phyloP scores from a whole-genome alignment of 1,284 basidiomycete genomes.

The Phlebopus sp. region DNA sequence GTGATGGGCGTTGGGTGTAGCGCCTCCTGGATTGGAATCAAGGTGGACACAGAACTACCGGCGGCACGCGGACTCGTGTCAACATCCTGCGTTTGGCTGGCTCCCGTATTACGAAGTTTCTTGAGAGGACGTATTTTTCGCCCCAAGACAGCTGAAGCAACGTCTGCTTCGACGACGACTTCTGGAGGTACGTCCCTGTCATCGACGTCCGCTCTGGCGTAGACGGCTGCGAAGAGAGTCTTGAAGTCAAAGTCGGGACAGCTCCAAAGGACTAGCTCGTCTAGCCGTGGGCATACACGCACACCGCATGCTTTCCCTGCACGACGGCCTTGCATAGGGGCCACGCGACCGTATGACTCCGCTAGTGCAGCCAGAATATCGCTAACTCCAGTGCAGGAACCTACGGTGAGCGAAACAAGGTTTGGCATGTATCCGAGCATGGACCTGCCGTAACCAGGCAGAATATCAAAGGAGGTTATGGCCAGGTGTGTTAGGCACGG shows the following conservation, averaged over 20 bases:
- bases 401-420: constrained; percentile 36
- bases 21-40: constrained; percentile 35
- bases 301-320: constrained; percentile 21
- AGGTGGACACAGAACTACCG: constrained; percentile 27
- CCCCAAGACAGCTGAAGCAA: constrained; percentile 32
- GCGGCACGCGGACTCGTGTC: constrained; percentile 10
- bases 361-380: constrained; percentile 27
- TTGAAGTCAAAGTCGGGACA: constrained; percentile 43
- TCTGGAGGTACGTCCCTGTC: constrained; percentile 12
- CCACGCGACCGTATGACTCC: constrained; percentile 26
- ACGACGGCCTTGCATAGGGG: constrained; percentile 8
- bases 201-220: constrained; percentile 34
- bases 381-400: constrained; percentile 30
- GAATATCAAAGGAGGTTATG: constrained; percentile 34
- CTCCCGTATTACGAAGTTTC: constrained; percentile 20
- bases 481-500: constrained; percentile 34
- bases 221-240: constrained; percentile 35
- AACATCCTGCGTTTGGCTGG: constrained; percentile 9
- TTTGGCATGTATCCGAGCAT: constrained; percentile 41
- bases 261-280: constrained; percentile 46
- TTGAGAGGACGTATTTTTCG: constrained; percentile 32
- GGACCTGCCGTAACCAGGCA: constrained; percentile 23
- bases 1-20: constrained; percentile 35
- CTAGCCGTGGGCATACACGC: constrained; percentile 48
- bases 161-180: constrained; percentile 19